Conservation (phyloP, 805 yeast species). For the Wickerhamomyces pijperi region DNA sequence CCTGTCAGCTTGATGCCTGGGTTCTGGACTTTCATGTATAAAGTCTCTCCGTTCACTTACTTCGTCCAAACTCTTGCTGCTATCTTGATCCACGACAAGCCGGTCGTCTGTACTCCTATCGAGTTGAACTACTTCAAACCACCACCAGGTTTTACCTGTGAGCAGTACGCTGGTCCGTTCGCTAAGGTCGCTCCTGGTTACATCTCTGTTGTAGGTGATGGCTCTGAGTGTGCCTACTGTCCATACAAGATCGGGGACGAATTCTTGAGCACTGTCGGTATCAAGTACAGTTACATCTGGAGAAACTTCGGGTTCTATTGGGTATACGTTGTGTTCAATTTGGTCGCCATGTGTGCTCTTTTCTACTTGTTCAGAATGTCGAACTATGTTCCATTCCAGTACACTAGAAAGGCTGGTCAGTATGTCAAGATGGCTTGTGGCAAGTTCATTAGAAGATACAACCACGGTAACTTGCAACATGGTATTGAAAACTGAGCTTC, state of each 20-base stretch:
- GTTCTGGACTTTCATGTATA: slow-evolving; percentile 67
- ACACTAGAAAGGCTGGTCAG: background rate
- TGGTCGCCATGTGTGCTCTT: slow-evolving; percentile 21
- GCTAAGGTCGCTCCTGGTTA: slow-evolving; percentile 18
- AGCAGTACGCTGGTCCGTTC: slow-evolving; percentile 33
- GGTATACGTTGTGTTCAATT: slow-evolving; percentile 30
- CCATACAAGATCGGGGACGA: slow-evolving; percentile 43
- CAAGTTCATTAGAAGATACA: background rate
- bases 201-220: slow-evolving; percentile 16
- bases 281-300: slow-evolving; percentile 41
- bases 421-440: background rate
- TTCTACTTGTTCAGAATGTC: slow-evolving; percentile 6
- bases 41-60: slow-evolving; percentile 54
- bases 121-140: slow-evolving; percentile 45
- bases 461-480: background rate
- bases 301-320: slow-evolving; percentile 52
- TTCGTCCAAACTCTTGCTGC: slow-evolving; percentile 41
- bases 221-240: slow-evolving; percentile 51
- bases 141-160: slow-evolving; percentile 52
- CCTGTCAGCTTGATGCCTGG: slow-evolving; percentile 43
- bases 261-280: slow-evolving; percentile 36
- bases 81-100: slow-evolving; percentile 35
- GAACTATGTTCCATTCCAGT: background rate
- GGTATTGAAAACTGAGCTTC: too few relatives aligned
- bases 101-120: slow-evolving; percentile 33